A percentile compares a stretch with the other conserved stretches of the same genome.
These are phyloP conservation scores for Fusarium tupiense DNA, from an alignment of 2,329 filamentous ascomycete species.

Conservation along the genomic window DNA sequence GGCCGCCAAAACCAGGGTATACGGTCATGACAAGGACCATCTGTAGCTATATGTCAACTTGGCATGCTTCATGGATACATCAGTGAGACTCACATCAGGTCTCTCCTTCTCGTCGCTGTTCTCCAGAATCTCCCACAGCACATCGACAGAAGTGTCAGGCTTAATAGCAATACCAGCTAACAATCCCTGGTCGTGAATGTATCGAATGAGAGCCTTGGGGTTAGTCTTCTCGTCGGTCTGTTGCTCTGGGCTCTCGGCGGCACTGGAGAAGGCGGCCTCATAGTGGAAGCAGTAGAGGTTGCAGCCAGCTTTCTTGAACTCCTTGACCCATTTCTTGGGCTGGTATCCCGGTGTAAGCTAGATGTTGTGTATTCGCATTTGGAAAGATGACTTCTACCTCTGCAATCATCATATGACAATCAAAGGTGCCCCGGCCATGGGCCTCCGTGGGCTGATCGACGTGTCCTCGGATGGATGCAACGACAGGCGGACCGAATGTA, in stretches of 20 bases:
- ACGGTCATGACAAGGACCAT: slow-evolving; percentile 99
- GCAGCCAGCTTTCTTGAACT: slow-evolving; percentile 92
- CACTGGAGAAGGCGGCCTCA: slow-evolving; percentile 90
- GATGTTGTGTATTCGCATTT: neutral
- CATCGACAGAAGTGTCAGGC: slow-evolving; percentile 88
- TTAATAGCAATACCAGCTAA: slow-evolving; percentile 96
- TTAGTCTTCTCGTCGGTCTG: slow-evolving; percentile 77
- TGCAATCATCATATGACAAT: slow-evolving; percentile 99
- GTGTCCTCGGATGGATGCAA: slow-evolving; percentile 90
- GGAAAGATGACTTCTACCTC: slow-evolving; percentile 69
- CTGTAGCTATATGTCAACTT: slow-evolving; percentile 56
- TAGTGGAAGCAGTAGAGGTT: slow-evolving; percentile 99
- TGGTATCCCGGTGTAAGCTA: slow-evolving; percentile 49
- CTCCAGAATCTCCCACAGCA: slow-evolving; percentile 90
- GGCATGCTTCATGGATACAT: neutral
- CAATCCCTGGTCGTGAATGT: slow-evolving; percentile 89
- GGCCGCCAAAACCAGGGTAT: slow-evolving; percentile 94
- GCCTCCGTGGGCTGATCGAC: slow-evolving; percentile 77
- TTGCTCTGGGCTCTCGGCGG: slow-evolving; percentile 80
- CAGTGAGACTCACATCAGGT: slow-evolving; percentile 79
- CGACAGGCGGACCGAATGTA: slow-evolving; percentile 94
- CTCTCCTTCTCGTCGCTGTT: slow-evolving; percentile 75
- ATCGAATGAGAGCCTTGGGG: slow-evolving; percentile 85
- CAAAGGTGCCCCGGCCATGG: slow-evolving; percentile 89
- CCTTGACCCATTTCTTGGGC: slow-evolving; percentile 98